Evolutionary conservation across 2,329 filamentous ascomycete species (phyloP).

Genomic region (Colletotrichum siamense): DNA sequence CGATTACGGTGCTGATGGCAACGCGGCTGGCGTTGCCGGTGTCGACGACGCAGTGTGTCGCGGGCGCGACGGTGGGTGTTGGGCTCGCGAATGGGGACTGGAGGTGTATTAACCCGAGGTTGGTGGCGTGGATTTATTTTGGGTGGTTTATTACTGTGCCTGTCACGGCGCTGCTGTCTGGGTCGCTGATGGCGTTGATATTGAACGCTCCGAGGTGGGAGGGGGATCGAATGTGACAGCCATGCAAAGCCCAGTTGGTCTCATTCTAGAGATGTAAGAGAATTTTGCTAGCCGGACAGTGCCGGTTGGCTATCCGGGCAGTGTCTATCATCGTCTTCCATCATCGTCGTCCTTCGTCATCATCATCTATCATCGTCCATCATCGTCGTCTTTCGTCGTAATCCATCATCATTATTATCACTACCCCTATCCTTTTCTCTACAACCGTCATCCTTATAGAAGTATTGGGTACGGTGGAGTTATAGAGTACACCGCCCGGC

Average conservation of each 20-base stretch:
- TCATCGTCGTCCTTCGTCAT: no score
- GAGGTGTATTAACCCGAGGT: slow-evolving; percentile 53
- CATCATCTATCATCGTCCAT: no score
- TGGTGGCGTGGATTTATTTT: slow-evolving; percentile 51
- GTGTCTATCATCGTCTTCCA: no score
- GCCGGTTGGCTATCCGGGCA: no score
- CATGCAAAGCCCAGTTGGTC: neutral
- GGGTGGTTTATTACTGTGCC: slow-evolving; percentile 59
- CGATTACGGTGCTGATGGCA: slow-evolving; percentile 59
- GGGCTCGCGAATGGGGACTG: slow-evolving; percentile 55
- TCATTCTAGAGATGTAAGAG: no score
- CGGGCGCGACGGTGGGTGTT: slow-evolving; percentile 57
- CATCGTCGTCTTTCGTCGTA: no score
- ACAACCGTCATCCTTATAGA: no score
- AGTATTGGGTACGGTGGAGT: no score
- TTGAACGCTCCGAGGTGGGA: slow-evolving; percentile 55
- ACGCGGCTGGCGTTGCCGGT: slow-evolving; percentile 56
- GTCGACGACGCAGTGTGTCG: slow-evolving; percentile 56
- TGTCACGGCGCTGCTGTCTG: slow-evolving; percentile 53
- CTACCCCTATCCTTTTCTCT: no score
- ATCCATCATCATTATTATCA: no score
- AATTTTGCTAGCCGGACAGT: no score
- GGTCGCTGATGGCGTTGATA: slow-evolving; percentile 58
- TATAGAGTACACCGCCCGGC: no score
- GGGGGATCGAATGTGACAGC: neutral